Evolutionary conservation across 352 stramenopile genomes (phyloP).

Genomic region (Pythium myriotylum): DNA sequence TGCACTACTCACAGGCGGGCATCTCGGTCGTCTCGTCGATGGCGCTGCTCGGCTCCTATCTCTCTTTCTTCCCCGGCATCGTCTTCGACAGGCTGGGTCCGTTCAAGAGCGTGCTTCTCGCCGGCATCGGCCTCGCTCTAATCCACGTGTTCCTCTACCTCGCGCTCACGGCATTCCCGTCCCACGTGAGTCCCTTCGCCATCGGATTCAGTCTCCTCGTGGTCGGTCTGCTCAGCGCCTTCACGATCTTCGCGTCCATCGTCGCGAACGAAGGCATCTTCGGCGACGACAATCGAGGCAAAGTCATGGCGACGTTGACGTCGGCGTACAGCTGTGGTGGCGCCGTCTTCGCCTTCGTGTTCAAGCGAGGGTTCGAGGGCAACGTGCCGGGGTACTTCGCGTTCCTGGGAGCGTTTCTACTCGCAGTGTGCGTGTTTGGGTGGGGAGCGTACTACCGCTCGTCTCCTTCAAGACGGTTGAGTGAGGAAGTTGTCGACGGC

Average conservation of each 20-base stretch:
- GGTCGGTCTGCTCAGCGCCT: conserved; percentile 70
- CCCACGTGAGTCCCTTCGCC: conserved; percentile 43
- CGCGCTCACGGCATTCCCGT: conserved; percentile 42
- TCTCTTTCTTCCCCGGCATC: conserved; percentile 72
- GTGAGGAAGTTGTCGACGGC: conserved; percentile 46
- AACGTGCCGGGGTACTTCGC: conserved; percentile 74
- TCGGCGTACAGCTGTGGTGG: conserved; percentile 81
- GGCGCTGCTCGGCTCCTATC: conserved; percentile 76
- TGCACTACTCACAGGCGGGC: conserved; percentile 72
- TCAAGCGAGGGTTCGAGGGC: conserved; percentile 58
- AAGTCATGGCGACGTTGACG: conserved; percentile 72
- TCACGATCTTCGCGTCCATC: conserved; percentile 77
- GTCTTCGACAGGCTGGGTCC: conserved; percentile 72
- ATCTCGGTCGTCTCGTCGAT: conserved; percentile 79
- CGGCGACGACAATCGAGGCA: conserved; percentile 65
- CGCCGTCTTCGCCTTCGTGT: conserved; percentile 76
- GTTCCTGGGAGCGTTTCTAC: conserved; percentile 65
- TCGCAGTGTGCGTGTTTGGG: conserved; percentile 47
- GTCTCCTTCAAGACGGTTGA: conserved; percentile 37
- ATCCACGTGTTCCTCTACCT: conserved; percentile 50
- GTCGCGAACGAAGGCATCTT: conserved; percentile 82
- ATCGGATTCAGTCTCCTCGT: conserved; percentile 59
- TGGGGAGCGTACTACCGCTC: conserved; percentile 52
- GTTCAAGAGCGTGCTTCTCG: conserved; percentile 58
- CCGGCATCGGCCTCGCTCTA: conserved; percentile 40